phyloP scores from a whole-genome alignment of 768 basidiomycete species.

The Sistotremastrum niveocremeum region DNA sequence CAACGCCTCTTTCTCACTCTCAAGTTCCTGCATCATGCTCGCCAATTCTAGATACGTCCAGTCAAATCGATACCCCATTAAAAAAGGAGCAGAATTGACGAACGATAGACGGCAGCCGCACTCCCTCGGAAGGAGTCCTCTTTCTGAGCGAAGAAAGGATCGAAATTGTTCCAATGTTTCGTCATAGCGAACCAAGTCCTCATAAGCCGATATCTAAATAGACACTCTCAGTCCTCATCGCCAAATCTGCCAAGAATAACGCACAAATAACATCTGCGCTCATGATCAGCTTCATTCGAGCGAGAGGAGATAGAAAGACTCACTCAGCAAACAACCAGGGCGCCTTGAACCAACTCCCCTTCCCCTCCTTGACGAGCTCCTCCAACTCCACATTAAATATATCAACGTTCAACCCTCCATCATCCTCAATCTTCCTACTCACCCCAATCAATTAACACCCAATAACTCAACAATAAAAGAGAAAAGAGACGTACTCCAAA shows the following conservation, averaged over 20 bases:
- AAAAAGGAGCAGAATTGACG: conserved; percentile 15
- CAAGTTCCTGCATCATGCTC: conserved; percentile 54
- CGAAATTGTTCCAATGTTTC: conserved; percentile 56
- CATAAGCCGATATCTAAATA: conserved; percentile 78
- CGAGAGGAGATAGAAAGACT: conserved; percentile 16
- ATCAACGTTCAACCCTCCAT: conserved; percentile 55
- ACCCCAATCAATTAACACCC: background rate
- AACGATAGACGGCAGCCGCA: conserved; percentile 63
- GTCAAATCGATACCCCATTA: background rate
- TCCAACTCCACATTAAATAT: conserved; percentile 69
- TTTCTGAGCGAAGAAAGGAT: conserved; percentile 79
- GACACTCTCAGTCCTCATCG: background rate
- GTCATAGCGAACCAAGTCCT: conserved; percentile 60
- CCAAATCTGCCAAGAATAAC: conserved; percentile 11
- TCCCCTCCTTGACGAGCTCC: conserved; percentile 28
- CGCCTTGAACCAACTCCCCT: conserved; percentile 78
- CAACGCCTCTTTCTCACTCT: conserved; percentile 31
- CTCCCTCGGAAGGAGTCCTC: conserved; percentile 70
- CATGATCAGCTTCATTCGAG: background rate
- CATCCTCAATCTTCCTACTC: conserved; percentile 54
- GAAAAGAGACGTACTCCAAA: conserved; percentile 38
- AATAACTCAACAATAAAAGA: conserved; percentile 1
- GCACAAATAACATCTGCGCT: conserved; percentile 57
- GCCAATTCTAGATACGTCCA: conserved; percentile 47
- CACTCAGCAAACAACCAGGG: conserved; percentile 98